These are phyloP conservation scores for button mushroom (Agaricus bisporus) DNA, from an alignment of 768 basidiomycete genomes.

Conservation along the genomic window DNA sequence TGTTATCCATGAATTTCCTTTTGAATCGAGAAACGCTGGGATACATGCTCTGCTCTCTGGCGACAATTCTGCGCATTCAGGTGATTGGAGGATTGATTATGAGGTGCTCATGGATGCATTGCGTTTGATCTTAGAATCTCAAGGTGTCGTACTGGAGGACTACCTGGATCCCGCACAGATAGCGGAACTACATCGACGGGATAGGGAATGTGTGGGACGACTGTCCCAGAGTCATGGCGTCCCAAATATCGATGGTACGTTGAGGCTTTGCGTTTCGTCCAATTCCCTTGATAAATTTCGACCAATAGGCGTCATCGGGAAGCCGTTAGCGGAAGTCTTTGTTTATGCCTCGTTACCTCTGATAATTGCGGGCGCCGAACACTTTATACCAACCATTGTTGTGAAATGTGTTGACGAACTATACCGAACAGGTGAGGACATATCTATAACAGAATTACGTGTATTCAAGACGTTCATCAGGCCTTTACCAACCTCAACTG, in stretches of 20 bases:
- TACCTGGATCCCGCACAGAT: not conserved
- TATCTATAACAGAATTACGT: not conserved
- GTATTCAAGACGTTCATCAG: constrained; percentile 12
- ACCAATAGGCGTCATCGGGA: constrained; percentile 1
- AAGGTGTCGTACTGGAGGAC: not conserved
- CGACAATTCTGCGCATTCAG: not conserved
- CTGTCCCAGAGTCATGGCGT: not conserved
- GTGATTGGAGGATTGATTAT: not conserved
- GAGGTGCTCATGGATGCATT: not conserved
- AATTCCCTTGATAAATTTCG: not conserved
- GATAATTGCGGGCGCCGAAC: constrained; percentile 21
- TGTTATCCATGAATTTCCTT: constrained; percentile 4
- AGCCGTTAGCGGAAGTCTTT: not conserved
- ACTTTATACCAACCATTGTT: constrained; percentile 33
- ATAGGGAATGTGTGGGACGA: not conserved
- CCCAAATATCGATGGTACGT: constrained; percentile 1
- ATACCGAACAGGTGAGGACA: constrained; percentile 28
- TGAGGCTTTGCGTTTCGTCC: not conserved
- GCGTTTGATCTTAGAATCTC: not conserved
- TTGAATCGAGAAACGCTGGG: constrained; percentile 1
- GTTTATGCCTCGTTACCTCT: not conserved
- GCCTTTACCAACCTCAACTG: constrained; percentile 27
- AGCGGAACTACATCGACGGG: not conserved
- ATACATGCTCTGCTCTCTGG: not conserved
- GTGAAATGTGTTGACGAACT: constrained; percentile 37